Evolutionary conservation across 2,329 filamentous ascomycete species (phyloP), one percentile per base, ranked within the genome.

Genomic region (Neofusicoccum umdonicola): DNA sequence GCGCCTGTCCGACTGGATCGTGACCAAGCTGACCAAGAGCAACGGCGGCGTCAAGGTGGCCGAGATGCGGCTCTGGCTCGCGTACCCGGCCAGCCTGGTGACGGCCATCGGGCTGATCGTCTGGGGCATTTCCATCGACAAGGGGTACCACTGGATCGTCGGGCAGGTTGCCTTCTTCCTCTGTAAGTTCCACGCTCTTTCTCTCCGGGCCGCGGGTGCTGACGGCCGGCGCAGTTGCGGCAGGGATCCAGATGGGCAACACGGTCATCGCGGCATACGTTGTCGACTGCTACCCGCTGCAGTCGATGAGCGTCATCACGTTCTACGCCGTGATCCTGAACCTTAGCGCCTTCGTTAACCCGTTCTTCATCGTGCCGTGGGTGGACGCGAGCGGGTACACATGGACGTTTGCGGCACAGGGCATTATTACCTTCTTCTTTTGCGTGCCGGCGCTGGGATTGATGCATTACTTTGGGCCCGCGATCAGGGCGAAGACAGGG

Each of bases 181-280:
- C 1, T 84, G 81, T 84, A 74, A 74, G 79, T 74, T n/a, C 22
- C 41, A 12, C 45, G 62, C 48, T 56, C 56, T 62, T 47, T 22
- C 5, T 15, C 15, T 19, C 5, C 2, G 6, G 3, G 12, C 2
- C 4, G 1, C 51, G 67, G 41, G 44, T 31, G 22, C 42, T 52
- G 22, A 37, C 27, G 11, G 19, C 6, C 17, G 12, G 34, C 15
- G 15, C 61, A 84, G 82, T 85, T 69, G 82, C 81, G 0, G 80
- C 82, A 0, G 84, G 84, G 17, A 81, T 86, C 66, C 84, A 87
- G 66, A 82, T 85, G 61, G 84, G 84, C 37, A 87, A 86, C 69
- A 84, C 83, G 0, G 80, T 81, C 2, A 73, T 83, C 9, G 82
- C 79, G 50, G 78, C 80, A 5, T 87, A 87, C 69, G 78, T 86